phyloP scores from a whole-genome alignment of 169 alveolate genomes.

The Miamiensis avidus region DNA sequence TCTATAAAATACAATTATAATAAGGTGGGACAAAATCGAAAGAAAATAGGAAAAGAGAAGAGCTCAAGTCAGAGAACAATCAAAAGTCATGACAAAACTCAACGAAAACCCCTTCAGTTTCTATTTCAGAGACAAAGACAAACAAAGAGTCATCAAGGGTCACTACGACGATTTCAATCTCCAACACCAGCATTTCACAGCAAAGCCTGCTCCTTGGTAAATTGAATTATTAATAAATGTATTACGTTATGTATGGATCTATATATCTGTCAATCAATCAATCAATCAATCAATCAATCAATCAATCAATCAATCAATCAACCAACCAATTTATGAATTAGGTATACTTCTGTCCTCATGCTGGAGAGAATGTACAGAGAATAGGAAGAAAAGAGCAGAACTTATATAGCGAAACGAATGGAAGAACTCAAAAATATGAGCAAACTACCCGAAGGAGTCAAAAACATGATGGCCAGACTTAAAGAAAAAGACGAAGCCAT shows the following conservation, averaged over 20 bases:
- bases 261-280: neutral
- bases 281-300: too few species aligned
- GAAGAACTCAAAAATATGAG: slow-evolving; percentile 1
- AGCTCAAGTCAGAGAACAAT: slow-evolving; percentile 46
- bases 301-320: too few species aligned
- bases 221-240: neutral
- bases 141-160: slow-evolving; percentile 4
- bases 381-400: slow-evolving; percentile 3
- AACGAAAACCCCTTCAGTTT: slow-evolving; percentile 56
- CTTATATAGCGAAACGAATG: slow-evolving; percentile 17
- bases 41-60: slow-evolving; percentile 45
- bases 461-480: slow-evolving; percentile 10
- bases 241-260: neutral
- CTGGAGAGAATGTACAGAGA: slow-evolving; percentile 11
- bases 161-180: neutral
- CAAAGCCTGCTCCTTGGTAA: slow-evolving; percentile 33
- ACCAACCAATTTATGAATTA: neutral
- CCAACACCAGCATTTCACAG: neutral
- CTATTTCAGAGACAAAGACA: slow-evolving; percentile 50
- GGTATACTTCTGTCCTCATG: slow-evolving; percentile 15
- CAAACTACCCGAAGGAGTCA: slow-evolving; percentile 21
- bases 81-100: slow-evolving; percentile 28
- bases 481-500: neutral
- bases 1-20: neutral
- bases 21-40: slow-evolving; percentile 2